A percentile compares a stretch with the other conserved stretches of the same genome.
phyloP scores from a whole-genome alignment of 208 protist genomes.

The Acanthamoeba quina region DNA sequence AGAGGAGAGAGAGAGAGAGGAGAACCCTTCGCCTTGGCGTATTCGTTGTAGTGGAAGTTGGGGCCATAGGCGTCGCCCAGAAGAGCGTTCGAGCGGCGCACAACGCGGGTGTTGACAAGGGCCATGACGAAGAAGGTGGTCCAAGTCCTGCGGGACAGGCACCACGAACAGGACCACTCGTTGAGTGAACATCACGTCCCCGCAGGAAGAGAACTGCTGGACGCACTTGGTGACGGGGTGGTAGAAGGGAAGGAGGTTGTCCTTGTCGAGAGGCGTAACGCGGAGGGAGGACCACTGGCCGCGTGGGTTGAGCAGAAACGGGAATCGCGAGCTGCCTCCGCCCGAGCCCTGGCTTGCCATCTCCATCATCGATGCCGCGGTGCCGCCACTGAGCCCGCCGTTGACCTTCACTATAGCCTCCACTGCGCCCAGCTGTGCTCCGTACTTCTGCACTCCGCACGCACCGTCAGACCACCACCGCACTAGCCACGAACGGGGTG shows the following conservation, averaged over 20 bases:
- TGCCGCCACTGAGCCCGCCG: constrained; percentile 38
- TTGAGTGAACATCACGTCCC: not conserved
- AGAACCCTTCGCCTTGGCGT: not conserved
- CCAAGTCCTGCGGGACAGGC: not conserved
- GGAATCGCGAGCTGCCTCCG: not conserved
- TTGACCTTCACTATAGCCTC: not conserved
- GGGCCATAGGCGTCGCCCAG: constrained; percentile 57
- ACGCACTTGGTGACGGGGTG: not conserved
- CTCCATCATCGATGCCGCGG: constrained; percentile 37
- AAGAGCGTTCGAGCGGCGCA: constrained; percentile 69
- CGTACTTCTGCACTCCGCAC: constrained; percentile 38
- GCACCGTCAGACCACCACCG: not conserved
- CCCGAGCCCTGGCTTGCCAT: not conserved
- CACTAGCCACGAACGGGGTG: no score
- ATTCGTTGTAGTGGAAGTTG: constrained; percentile 69
- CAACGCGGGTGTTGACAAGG: constrained; percentile 64
- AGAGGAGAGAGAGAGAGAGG: not conserved
- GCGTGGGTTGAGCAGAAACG: constrained; percentile 69
- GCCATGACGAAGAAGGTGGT: constrained; percentile 69
- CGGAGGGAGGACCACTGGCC: not conserved
- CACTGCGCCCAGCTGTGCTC: not conserved
- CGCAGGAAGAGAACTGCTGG: not conserved
- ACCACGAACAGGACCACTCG: not conserved
- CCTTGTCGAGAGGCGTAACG: constrained; percentile 59
- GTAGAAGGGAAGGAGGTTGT: constrained; percentile 26